These are phyloP conservation scores for Curvularia eragrostidis DNA, from an alignment of 2,329 filamentous ascomycete genomes.

Conservation along the genomic window DNA sequence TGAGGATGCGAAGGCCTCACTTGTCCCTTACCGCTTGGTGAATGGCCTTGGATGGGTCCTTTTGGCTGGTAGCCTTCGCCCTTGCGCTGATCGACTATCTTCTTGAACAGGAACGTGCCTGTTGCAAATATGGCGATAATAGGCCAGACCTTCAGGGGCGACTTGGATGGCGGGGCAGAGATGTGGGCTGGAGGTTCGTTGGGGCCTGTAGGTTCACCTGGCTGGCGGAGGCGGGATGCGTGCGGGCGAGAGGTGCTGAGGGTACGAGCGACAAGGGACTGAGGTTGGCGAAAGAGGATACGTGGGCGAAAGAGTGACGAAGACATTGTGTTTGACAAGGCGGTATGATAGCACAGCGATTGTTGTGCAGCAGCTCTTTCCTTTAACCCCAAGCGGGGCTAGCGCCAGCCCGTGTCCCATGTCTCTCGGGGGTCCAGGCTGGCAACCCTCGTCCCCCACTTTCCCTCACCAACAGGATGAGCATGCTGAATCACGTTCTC, in stretches of 20 bases:
- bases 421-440: slow-evolving; percentile 5
- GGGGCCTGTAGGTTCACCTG: slow-evolving; percentile 45
- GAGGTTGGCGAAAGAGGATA: slow-evolving; percentile 16
- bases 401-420: slow-evolving; percentile 2
- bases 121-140: slow-evolving; percentile 56
- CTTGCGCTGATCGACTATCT: slow-evolving; percentile 54
- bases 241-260: slow-evolving; percentile 34
- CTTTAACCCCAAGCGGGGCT: slow-evolving; percentile 6
- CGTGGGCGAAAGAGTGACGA: slow-evolving; percentile 29
- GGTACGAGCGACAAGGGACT: slow-evolving; percentile 22
- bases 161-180: slow-evolving; percentile 47
- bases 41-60: slow-evolving; percentile 42
- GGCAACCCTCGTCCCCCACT: slow-evolving; percentile 1
- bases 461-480: background rate
- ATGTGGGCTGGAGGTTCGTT: slow-evolving; percentile 50
- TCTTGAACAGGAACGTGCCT: slow-evolving; percentile 56
- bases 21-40: slow-evolving; percentile 36
- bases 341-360: slow-evolving; percentile 32
- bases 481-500: background rate
- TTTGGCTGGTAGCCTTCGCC: slow-evolving; percentile 43
- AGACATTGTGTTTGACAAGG: slow-evolving; percentile 40
- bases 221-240: slow-evolving; percentile 43
- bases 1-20: slow-evolving; percentile 36
- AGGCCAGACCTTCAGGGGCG: slow-evolving; percentile 52
- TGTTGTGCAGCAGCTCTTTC: slow-evolving; percentile 30